These are phyloP conservation scores for Mitragyna speciosa DNA, from an alignment of 257 asterid species.

Conservation along the genomic window DNA sequence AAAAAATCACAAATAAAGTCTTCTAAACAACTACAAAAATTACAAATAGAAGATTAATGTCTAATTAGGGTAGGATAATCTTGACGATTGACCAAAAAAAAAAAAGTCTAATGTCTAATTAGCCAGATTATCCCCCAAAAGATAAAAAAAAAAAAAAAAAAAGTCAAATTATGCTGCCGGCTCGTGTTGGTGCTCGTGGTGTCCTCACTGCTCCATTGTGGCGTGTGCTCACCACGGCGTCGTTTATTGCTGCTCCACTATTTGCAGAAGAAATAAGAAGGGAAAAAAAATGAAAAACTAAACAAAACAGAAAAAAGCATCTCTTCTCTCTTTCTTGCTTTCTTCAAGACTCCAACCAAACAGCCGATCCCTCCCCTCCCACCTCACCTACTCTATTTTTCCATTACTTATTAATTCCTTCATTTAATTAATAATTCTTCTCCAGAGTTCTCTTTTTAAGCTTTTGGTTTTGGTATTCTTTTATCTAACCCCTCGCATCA, in stretches of 20 bases:
- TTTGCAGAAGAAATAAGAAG: no score
- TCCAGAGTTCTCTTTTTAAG: background rate
- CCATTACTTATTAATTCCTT: background rate
- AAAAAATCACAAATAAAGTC: no score
- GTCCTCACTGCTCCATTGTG: slow-evolving; percentile 7
- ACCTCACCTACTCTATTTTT: slow-evolving; percentile 12
- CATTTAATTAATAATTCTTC: background rate
- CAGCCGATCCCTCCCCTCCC: background rate
- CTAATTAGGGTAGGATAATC: no score
- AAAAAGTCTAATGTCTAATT: no score
- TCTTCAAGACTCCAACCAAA: slow-evolving; percentile 2
- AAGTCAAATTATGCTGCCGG: slow-evolving; percentile 12
- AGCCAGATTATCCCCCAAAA: no score
- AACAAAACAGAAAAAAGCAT: background rate
- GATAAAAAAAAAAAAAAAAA: no score
- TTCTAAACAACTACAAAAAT: no score
- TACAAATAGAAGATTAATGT: no score
- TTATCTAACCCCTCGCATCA: background rate
- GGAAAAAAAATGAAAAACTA: no score
- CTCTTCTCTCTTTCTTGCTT: background rate
- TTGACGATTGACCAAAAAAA: no score
- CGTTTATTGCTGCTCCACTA: slow-evolving; percentile 14
- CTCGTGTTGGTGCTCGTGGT: slow-evolving; percentile 14
- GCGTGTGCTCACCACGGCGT: slow-evolving; percentile 40
- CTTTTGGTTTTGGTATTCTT: slow-evolving; percentile 3